Evolutionary conservation across 768 basidiomycete species (phyloP), one percentile per base, ranked within the genome.

Genomic region (Termitomyces sp.): DNA sequence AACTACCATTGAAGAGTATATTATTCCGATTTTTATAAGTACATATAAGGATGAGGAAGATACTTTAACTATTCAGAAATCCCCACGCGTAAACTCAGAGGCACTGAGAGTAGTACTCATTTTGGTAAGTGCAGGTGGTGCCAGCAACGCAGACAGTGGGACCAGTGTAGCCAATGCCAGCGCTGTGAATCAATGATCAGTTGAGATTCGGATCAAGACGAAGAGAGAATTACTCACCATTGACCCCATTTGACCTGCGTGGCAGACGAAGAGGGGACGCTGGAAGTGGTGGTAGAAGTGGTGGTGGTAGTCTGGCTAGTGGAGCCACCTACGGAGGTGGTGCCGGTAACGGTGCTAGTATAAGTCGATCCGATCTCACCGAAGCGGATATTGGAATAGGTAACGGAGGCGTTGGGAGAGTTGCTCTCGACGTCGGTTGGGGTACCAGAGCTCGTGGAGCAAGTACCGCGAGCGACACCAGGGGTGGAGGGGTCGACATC

Each of bases 401-500:
- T 56, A 26, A 56, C 75, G 73, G 53, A 72, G 26, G 56, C 42
- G 44, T 57, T 53, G 37, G 56, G 50, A 19, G 45, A 48, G 21
- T 53, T 41, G 44, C 67, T 53, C 65, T 75, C 75, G 65, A 77
- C 73, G 37, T 71, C 65, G 40, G 19, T 59, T 43, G 71, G 73
- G 9, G 62, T 64, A 54, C 75, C 75, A 6, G 75, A 75, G 28
- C 63, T 64, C 47, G 74, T 73, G 12, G 74, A 50, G 66, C 75
- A 76, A 31, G 72, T 68, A 38, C 75, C 75, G 59, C 75, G 75
- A 23, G 52, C 30, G 33, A 53, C 4, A 35, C 52, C 73, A 46
- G 60, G 63, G 35, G 59, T 54, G 53, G 66, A 64, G 52, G 60
- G 23, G 37, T 56, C 49, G 12, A 31, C 59, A n/a, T 57, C 49